These are phyloP conservation scores for Calcarisporium arbuscula DNA, from an alignment of 2,329 filamentous ascomycete species.

Conservation along the genomic window DNA sequence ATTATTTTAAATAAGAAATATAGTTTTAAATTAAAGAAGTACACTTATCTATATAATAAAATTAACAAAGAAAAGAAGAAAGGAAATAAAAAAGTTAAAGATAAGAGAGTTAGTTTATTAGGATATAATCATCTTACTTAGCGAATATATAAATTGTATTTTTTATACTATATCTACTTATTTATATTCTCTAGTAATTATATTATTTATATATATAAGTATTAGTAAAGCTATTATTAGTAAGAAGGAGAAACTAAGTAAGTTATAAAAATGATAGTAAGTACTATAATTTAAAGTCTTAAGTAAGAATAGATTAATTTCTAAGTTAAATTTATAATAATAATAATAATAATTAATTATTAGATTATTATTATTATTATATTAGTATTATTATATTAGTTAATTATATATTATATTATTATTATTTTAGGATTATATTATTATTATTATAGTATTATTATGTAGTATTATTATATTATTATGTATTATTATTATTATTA, in stretches of 20 bases:
- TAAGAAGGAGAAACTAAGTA: no score
- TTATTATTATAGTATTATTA: neutral
- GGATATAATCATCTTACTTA: neutral
- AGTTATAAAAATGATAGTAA: no score
- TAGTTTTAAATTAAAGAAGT: neutral
- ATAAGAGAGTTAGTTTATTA: neutral
- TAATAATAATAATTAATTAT: neutral
- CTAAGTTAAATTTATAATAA: neutral
- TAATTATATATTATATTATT: slow-evolving; percentile 1
- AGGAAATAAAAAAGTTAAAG: neutral
- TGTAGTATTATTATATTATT: neutral
- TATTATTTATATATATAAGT: neutral
- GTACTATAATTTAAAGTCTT: no score
- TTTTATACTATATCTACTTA: neutral
- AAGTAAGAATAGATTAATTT: neutral
- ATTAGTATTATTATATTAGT: neutral
- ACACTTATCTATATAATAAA: neutral
- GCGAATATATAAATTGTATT: neutral
- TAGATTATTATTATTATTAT: neutral
- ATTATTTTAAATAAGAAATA: slow-evolving; percentile 1
- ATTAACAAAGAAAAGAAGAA: neutral
- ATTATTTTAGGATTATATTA: neutral
- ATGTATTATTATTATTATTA: neutral
- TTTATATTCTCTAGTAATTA: neutral
- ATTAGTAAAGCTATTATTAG: neutral